These are phyloP conservation scores for Penicillium sp. DNA, from an alignment of 2,329 filamentous ascomycete species.

Conservation along the genomic window DNA sequence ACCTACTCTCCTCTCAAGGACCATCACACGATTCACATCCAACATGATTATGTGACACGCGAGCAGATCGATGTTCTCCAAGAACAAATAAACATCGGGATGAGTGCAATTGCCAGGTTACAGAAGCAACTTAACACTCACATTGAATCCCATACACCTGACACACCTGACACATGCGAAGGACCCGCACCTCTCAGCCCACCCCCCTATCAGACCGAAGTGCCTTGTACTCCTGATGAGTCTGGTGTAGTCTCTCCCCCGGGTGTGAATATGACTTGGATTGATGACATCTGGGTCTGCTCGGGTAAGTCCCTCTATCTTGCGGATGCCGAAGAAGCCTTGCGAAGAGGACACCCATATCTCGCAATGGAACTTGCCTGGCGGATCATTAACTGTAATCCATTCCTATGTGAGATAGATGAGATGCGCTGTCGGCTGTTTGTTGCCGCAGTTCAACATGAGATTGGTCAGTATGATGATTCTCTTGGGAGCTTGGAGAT, in stretches of 20 bases:
- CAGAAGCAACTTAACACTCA: not conserved
- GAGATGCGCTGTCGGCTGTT: slow-evolving; percentile 16
- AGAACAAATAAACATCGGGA: not conserved
- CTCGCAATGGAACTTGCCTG: slow-evolving; percentile 12
- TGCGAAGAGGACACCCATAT: slow-evolving; percentile 11
- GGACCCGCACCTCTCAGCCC: not conserved
- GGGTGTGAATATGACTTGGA: slow-evolving; percentile 8
- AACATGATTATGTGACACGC: not conserved
- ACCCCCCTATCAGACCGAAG: not conserved
- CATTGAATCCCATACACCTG: not conserved
- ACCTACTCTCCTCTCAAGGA: not conserved
- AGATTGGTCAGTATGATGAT: slow-evolving; percentile 9
- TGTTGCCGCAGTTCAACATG: slow-evolving; percentile 16
- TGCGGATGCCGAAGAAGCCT: slow-evolving; percentile 15
- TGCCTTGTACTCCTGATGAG: not conserved
- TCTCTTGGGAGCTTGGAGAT: slow-evolving; percentile 10
- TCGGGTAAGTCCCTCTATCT: slow-evolving; percentile 8
- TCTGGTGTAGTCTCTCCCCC: not conserved
- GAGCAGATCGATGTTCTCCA: not conserved
- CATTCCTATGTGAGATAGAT: slow-evolving; percentile 11
- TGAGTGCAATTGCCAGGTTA: not conserved
- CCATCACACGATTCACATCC: not conserved
- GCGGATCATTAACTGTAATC: slow-evolving; percentile 2
- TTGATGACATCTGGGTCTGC: slow-evolving; percentile 22
- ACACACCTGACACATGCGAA: not conserved